Base-by-base conservation (phyloP, 805 yeast genomes). In the Candida coquimbonensis region DNA sequence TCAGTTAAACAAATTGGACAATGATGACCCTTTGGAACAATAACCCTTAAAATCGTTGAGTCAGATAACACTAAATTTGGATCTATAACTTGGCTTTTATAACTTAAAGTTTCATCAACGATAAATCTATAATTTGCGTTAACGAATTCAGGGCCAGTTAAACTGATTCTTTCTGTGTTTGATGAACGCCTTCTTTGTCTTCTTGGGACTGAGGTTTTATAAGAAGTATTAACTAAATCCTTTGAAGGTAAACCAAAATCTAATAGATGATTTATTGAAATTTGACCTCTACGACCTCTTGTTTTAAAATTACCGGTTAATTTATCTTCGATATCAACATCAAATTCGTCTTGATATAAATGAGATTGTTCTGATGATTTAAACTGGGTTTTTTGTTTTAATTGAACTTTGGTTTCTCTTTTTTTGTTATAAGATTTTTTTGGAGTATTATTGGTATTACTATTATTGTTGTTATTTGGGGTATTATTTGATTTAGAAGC, bases 1-100 rank as follows among this genome's bases (percentile, higher is more conserved):
- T 87, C 95, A 31, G 82, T 74, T 13, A 93, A 68, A 62, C 99
- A 93, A 26, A 93, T 91, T 0, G 99, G 98, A 60, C 99, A 93
- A 35, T 81, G 80, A 53, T 83, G 83, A 1, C 83, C 82, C 49
- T 74, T 77, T 13, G 91, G 83, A 1, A 80, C 82, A n/a, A 88
- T 61, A 7, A 91, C 87, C 41, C 96, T 70, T 31, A 83, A 62
- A 6, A 93, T 79, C 35, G 76, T 70, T 4, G 70, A 69, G 48
- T 77, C 73, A 14, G 81, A 77, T 3, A 91, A 67, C 0, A 86
- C 82, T n/a, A 78, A 62, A 58, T 87, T 88, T 2, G 96, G 93
- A 58, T 88, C 91, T 19, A 75, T 51, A 38, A 73, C 67, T 58
- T 86, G 91, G 9, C 76, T 66, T 25, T 66, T 60, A 56, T 78